Evolutionary conservation across 345 rosid genomes (phyloP).

Genomic region (Boechera divaricarpa): DNA sequence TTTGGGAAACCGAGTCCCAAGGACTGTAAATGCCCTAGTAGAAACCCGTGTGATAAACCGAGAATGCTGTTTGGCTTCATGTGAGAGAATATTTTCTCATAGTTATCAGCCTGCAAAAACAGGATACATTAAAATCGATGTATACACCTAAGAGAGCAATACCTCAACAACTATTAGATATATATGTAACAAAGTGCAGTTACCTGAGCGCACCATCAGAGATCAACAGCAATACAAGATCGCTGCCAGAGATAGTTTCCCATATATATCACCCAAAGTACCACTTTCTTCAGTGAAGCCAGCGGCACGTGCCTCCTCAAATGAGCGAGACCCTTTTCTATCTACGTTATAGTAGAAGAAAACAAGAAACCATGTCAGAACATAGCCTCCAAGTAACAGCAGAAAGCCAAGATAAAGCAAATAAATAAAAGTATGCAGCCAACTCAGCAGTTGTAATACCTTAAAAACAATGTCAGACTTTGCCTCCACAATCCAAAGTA

Average conservation of each 20-base stretch:
- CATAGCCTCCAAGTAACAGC: background rate
- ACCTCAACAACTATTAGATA: background rate
- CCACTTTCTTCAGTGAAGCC: conserved; percentile 88
- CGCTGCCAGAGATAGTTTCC: conserved; percentile 89
- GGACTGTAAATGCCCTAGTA: conserved; percentile 85
- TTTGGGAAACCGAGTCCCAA: conserved; percentile 79
- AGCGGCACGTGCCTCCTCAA: conserved; percentile 87
- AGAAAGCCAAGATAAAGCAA: conserved; percentile 2
- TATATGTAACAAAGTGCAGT: background rate
- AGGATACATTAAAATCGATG: background rate
- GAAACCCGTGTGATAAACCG: conserved; percentile 94
- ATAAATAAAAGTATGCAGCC: background rate
- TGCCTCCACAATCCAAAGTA: conserved; percentile 35
- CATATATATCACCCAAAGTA: conserved; percentile 81
- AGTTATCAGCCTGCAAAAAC: conserved; percentile 76
- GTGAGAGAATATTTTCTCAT: conserved; percentile 78
- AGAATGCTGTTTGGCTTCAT: conserved; percentile 97
- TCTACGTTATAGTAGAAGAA: conserved; percentile 42
- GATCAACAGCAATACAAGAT: conserved; percentile 83
- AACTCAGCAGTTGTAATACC: conserved; percentile 48
- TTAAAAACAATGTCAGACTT: conserved; percentile 81
- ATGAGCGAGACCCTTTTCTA: conserved; percentile 90
- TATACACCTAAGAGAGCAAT: background rate
- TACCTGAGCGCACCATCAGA: conserved; percentile 94
- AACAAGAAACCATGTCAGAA: conserved; percentile 23